phyloP scores from a whole-genome alignment of 768 basidiomycete species.

The Chalciporus pseudorubinellus region DNA sequence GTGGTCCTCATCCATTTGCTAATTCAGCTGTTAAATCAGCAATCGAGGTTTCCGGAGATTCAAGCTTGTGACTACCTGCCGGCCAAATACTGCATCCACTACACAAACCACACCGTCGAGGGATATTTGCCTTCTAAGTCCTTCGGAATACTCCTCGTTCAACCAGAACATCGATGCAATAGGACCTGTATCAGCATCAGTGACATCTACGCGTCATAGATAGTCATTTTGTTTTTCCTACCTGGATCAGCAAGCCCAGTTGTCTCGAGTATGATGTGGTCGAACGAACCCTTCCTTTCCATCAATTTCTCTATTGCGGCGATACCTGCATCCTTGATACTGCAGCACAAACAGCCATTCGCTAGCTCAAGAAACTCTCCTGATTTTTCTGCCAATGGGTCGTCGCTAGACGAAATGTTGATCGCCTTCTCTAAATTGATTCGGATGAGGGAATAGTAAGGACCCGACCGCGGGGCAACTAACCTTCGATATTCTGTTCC shows the following conservation, averaged over 20 bases:
- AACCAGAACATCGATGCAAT: conserved; percentile 87
- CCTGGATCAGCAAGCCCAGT: conserved; percentile 97
- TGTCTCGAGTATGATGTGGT: conserved; percentile 93
- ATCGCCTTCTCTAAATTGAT: conserved; percentile 72
- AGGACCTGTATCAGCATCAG: conserved; percentile 48
- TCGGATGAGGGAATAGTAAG: not conserved
- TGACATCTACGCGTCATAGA: not conserved
- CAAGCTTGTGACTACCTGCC: conserved; percentile 40
- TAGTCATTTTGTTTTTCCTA: conserved; percentile 26
- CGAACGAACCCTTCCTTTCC: conserved; percentile 82
- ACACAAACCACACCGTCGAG: conserved; percentile 92
- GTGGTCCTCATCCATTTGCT: conserved; percentile 89
- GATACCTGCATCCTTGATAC: conserved; percentile 90
- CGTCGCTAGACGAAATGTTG: conserved; percentile 68
- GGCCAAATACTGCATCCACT: conserved; percentile 84
- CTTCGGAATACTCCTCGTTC: conserved; percentile 75
- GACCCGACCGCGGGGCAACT: conserved; percentile 9
- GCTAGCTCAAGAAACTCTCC: conserved; percentile 91
- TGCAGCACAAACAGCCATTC: conserved; percentile 98
- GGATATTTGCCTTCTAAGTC: conserved; percentile 65
- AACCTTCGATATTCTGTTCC: conserved; percentile 87
- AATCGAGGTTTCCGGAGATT: conserved; percentile 29
- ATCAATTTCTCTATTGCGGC: conserved; percentile 94
- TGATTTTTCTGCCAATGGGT: conserved; percentile 60
- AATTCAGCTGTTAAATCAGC: not conserved